Evolutionary conservation across 768 basidiomycete species (phyloP), one percentile per base, ranked within the genome.

Genomic region (Hysterangium stoloniferum): DNA sequence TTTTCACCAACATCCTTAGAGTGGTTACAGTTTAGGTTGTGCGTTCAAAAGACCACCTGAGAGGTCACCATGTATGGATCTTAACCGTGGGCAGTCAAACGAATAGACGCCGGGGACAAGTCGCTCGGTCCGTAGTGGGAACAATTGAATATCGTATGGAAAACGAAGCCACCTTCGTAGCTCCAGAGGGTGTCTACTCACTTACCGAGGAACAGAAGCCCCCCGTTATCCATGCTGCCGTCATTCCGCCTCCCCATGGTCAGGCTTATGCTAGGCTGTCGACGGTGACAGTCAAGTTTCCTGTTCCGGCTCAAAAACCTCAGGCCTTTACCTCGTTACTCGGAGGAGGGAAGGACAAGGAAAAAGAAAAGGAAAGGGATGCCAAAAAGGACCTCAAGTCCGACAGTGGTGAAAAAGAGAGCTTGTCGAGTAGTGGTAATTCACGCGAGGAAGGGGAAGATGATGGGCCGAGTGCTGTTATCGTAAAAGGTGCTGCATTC

Each of bases 181-280:
- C 89, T 29, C 89, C 89, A 46, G 89, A 92, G 66, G 89, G 89
- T 58, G 86, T 91, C 36, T 92, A 92, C 71, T 83, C 86, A 22
- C 77, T 89, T 62, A 87, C 84, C 15, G 89, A 91, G 58, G 90
- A 91, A 61, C 82, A 86, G 73, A 88, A 82, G 64, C 80, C 85
- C 0, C 68, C 74, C 37, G 62, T 70, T 29, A 58, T 70, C 43
- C 73, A 75, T 54, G 66, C 66, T 45, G 68, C 40, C 22, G 61
- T 68, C 40, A 61, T 62, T 51, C 56, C 65, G 27, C 52, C 68
- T 54, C 57, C 58, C 33, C 54, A 64, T 19, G 27, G 27, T 20
- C 38, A 27, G 22, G 27, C 43, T 22, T 82, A 86, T 6, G 80
- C 87, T 49, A 76, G 71, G 32, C 69, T 88, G 32, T 79, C 81